Base-by-base conservation (phyloP, 2,329 filamentous ascomycete genomes). In the Aspergillus glaucus region DNA sequence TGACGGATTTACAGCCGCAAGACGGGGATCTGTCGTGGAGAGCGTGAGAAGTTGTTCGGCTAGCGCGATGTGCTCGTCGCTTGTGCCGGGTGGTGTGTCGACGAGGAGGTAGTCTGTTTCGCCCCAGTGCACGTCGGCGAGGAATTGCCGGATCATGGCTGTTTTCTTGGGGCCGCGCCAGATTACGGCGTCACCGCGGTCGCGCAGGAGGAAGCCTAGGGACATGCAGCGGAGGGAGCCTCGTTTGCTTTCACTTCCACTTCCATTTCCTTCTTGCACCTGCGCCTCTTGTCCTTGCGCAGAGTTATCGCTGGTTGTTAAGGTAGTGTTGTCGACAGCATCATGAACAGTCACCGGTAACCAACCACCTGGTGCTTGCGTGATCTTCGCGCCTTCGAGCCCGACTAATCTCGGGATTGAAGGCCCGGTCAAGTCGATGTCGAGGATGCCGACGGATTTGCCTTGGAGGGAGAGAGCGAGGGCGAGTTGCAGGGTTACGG, bases 91-190 rank as follows among this genome's bases (percentile, higher is more conserved):
- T 10, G 93, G 93, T 3, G 93, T 98, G 69, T 98, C 93, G 62
- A 98, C 88, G 50, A 98, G 80, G 0, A 98, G 78, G 64, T 88
- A 97, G 66, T 97, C 92, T n/a, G 88, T 81, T 21, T 85, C 80
- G 0, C 76, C 80, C 93, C 93, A 97, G 26, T 88, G 78, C 4
- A 96, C 91, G 63, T 96, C 91, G 1, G 87, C 86, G 24, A 98
- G 76, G 65, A 98, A 98, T 68, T 98, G 93, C 37, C 91, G 84
- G 50, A 98, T 89, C 93, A 98, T 98, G 45, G 93, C 93, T 4
- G 93, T 98, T 75, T 98, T 98, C 73, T 98, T 98, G 2, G 93
- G 93, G 0, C 93, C 93, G 46, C 93, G 82, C 93, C 93, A 98
- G 36, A 98, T 93, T 0, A 98, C 91, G 0, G 93, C 92, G 60